Evolutionary conservation across 371 early-diverging fungal species (phyloP), one percentile per base, ranked within the genome.

Genomic region (Mucor sp.): DNA sequence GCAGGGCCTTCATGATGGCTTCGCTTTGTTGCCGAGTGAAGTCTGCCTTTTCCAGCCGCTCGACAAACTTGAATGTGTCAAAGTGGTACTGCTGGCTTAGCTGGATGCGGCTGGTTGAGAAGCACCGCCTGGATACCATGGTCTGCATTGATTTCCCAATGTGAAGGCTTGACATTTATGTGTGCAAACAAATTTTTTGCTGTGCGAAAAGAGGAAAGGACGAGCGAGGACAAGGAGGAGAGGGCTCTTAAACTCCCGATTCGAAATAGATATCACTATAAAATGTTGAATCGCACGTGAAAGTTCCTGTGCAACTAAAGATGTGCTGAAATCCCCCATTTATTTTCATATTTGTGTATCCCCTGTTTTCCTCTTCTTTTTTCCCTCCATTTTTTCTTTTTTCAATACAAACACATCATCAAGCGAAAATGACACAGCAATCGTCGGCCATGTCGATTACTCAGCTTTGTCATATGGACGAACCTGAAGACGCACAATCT

Each of bases 51-150:
- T 93, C 93, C 23, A 95, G 76, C 44, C 87, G 78, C 67, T 89
- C 88, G 5, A 90, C 92, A 44, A 96, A 89, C 50, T 88, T 85
- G 75, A 91, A 90, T 14, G 93, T 93, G 71, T 94, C 93, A 70
- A 94, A 93, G 69, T 88, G 83, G 66, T 53, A 44, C 0, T 63
- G 56, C 32, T 63, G 56, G 7, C 39, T 63, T 1, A 50, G 19
- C 50, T n/a, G 32, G 5, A 5, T 27, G 15, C 14, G 48, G 44
- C 15, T 30, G 1, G 19, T 12, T 25, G 61, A 47, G 12, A 44
- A 61, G n/a, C 1, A 61, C 19, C 61, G 61, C 21, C 28, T 61
- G 4, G 17, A 27, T 60, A 15, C 17, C 15, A 32, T 32, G 33
- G 3, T 15, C 0, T 58, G 19, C 19, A 32, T n/a, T 21, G 19